These are phyloP conservation scores for Mycena metata DNA, from an alignment of 768 basidiomycete genomes.

Conservation along the genomic window DNA sequence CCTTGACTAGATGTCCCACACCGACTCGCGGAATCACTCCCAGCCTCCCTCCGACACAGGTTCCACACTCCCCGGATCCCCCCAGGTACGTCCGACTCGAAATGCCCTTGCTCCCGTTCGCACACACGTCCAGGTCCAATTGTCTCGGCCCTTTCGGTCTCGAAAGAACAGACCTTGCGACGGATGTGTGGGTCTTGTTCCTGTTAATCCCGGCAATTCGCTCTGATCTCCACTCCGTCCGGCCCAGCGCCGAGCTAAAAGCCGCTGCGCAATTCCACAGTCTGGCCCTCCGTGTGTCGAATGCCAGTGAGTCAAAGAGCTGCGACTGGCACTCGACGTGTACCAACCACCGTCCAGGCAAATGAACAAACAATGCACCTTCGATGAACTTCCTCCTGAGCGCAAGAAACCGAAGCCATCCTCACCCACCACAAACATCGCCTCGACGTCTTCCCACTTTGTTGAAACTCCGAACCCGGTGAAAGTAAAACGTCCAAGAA, in stretches of 20 bases:
- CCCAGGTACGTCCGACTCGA: background rate
- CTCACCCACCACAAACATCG: slow-evolving; percentile 12
- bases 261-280: slow-evolving; percentile 38
- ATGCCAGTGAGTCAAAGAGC: slow-evolving; percentile 38
- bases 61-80: background rate
- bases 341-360: slow-evolving; percentile 25
- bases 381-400: slow-evolving; percentile 40
- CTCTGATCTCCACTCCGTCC: background rate
- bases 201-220: background rate
- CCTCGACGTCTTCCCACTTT: slow-evolving; percentile 23
- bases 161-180: slow-evolving; percentile 40
- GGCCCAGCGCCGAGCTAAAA: slow-evolving; percentile 37
- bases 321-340: background rate
- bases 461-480: slow-evolving; percentile 11
- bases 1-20: background rate
- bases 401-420: slow-evolving; percentile 37
- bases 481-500: slow-evolving; percentile 34
- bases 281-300: slow-evolving; percentile 40
- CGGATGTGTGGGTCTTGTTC: slow-evolving; percentile 28
- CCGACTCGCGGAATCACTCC: slow-evolving; percentile 24
- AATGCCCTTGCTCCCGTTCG: background rate
- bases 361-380: slow-evolving; percentile 39
- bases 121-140: slow-evolving; percentile 19
- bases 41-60: slow-evolving; percentile 22
- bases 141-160: slow-evolving; percentile 37